These are phyloP conservation scores for Trypanosoma cruzi DNA, from an alignment of 208 protist species.

Conservation along the genomic window DNA sequence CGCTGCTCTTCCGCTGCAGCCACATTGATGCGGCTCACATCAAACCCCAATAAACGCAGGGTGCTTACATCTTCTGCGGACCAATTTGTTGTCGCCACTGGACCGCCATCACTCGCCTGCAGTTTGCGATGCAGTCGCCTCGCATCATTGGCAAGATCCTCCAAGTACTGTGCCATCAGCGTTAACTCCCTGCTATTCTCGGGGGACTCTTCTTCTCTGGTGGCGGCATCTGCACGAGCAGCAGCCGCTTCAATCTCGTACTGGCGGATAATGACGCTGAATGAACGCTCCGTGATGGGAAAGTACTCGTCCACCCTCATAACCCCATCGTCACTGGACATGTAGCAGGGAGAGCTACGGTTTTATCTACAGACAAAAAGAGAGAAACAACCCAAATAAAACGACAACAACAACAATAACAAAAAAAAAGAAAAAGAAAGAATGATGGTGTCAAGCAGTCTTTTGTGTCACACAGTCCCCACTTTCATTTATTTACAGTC, in stretches of 20 bases:
- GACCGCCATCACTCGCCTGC: background rate
- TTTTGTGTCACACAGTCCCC: background rate
- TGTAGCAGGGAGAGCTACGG: background rate
- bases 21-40: slow-evolving; percentile 5
- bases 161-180: slow-evolving; percentile 19
- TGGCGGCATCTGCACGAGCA: slow-evolving; percentile 6
- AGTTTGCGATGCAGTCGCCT: slow-evolving; percentile 11
- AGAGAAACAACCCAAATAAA: background rate
- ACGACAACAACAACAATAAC: background rate
- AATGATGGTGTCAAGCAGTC: background rate
- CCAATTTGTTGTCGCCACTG: background rate
- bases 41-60: slow-evolving; percentile 24
- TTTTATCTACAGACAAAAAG: background rate
- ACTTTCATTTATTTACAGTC: background rate
- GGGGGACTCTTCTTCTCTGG: background rate
- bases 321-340: background rate
- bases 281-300: slow-evolving; percentile 15
- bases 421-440: slow-evolving; percentile 4
- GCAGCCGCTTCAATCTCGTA: slow-evolving; percentile 25
- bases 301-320: slow-evolving; percentile 7
- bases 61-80: slow-evolving; percentile 12
- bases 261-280: slow-evolving; percentile 17
- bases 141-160: slow-evolving; percentile 19
- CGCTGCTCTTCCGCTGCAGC: background rate
- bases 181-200: slow-evolving; percentile 2